Evolutionary conservation across 2,329 filamentous ascomycete species (phyloP).

Genomic region (Coniella vitis): DNA sequence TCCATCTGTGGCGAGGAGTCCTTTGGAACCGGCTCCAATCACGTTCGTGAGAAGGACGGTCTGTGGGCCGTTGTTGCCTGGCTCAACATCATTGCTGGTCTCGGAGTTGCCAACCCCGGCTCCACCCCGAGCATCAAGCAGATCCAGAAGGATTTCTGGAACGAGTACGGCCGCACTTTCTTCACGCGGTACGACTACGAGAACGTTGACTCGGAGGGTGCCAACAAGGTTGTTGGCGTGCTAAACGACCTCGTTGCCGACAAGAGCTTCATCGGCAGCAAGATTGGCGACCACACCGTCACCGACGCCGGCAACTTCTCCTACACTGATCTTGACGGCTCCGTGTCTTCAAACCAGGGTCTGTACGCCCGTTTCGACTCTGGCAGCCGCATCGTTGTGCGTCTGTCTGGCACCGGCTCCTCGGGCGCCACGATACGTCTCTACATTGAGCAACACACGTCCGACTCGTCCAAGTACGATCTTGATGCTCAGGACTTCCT

Average conservation of each 20-base stretch:
- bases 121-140: slow-evolving; percentile 87
- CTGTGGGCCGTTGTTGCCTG: slow-evolving; percentile 96
- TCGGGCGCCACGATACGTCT: slow-evolving; percentile 93
- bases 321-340: slow-evolving; percentile 97
- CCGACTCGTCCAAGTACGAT: slow-evolving; percentile 68
- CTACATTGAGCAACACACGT: slow-evolving; percentile 94
- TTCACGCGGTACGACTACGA: slow-evolving; percentile 99
- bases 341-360: slow-evolving; percentile 91
- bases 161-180: slow-evolving; percentile 91
- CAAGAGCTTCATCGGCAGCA: slow-evolving; percentile 70
- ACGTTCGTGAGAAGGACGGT: slow-evolving; percentile 98
- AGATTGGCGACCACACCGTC: slow-evolving; percentile 73
- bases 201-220: slow-evolving; percentile 83
- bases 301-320: slow-evolving; percentile 91
- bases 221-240: slow-evolving; percentile 80
- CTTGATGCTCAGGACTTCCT: slow-evolving; percentile 90
- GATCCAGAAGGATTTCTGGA: slow-evolving; percentile 97
- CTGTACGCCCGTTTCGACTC: slow-evolving; percentile 92
- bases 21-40: slow-evolving; percentile 96
- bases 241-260: slow-evolving; percentile 73
- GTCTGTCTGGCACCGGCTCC: slow-evolving; percentile 89
- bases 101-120: slow-evolving; percentile 73
- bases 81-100: slow-evolving; percentile 96
- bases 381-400: slow-evolving; percentile 89
- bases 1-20: slow-evolving; percentile 98